Percentiles rank a stretch among this genome's conserved stretches.
Conservation (phyloP, 371 early-diverging fungal genomes). For the Umbelopsis sp. region DNA sequence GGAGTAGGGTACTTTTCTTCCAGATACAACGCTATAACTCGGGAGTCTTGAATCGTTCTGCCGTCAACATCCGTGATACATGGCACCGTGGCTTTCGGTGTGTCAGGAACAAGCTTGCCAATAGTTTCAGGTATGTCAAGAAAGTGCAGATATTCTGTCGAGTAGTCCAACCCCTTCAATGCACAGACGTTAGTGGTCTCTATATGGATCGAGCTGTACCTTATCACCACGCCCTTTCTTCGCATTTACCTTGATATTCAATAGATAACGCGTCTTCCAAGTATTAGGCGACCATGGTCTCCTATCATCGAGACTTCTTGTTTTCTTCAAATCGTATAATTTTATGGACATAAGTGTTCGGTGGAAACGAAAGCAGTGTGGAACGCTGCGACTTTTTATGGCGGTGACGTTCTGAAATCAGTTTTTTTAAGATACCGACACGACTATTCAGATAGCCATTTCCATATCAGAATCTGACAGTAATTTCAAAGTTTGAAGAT, state of each 20-base stretch:
- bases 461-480: no score
- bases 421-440: no score
- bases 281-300: background rate
- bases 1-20: conserved; percentile 1
- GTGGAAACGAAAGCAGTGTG: background rate
- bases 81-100: background rate
- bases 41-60: background rate
- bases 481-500: no score
- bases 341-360: background rate
- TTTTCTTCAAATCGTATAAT: background rate
- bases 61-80: conserved; percentile 3
- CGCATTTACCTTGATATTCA: background rate
- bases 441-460: no score
- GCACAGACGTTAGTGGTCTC: no score
- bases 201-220: background rate
- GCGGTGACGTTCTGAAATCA: no score
- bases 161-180: background rate
- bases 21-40: background rate
- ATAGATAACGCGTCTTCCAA: background rate
- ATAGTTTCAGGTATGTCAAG: background rate
- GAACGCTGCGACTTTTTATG: no score
- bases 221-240: background rate
- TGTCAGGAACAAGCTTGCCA: background rate
- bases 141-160: background rate
- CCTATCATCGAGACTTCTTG: background rate